These are phyloP conservation scores for Penicillium sp. DNA, from an alignment of 2,329 filamentous ascomycete species.

Conservation along the genomic window DNA sequence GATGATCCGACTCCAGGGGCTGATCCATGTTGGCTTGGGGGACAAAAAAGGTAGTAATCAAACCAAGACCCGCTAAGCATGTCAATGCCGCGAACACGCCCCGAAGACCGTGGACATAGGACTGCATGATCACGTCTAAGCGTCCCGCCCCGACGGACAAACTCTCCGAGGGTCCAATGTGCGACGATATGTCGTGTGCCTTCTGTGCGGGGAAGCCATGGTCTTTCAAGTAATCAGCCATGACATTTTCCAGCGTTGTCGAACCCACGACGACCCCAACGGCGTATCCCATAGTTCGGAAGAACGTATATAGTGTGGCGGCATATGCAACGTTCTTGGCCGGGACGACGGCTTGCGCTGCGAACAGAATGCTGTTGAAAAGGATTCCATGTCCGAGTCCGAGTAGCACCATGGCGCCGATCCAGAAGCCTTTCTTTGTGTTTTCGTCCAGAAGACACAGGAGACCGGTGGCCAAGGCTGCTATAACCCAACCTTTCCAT, in stretches of 20 bases:
- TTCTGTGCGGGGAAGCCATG: conserved; percentile 4
- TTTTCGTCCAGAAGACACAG: conserved; percentile 6
- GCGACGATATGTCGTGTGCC: conserved; percentile 1
- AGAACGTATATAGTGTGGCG: conserved; percentile 14
- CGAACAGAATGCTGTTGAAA: conserved; percentile 9
- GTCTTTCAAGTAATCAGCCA: not conserved
- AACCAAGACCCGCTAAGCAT: conserved; percentile 5
- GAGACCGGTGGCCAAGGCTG: conserved; percentile 9
- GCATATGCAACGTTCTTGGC: conserved; percentile 10
- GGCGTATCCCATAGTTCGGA: conserved; percentile 10
- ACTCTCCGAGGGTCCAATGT: conserved; percentile 1
- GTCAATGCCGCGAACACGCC: conserved; percentile 6
- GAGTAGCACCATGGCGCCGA: conserved; percentile 9
- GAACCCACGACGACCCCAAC: conserved; percentile 12
- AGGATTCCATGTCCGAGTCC: conserved; percentile 13
- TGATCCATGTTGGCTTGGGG: conserved; percentile 8
- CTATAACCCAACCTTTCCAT: conserved; percentile 10
- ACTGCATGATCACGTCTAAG: not conserved
- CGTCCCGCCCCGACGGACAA: not conserved
- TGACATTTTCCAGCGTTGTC: conserved; percentile 1
- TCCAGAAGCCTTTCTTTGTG: conserved; percentile 6
- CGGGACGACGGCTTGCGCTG: conserved; percentile 8
- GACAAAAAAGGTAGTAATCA: conserved; percentile 1
- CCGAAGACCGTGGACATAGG: conserved; percentile 8
- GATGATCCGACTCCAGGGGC: conserved; percentile 9